Conservation (phyloP, 495 filamentous ascomycete species). For the Xanthoparmelia taractica region DNA sequence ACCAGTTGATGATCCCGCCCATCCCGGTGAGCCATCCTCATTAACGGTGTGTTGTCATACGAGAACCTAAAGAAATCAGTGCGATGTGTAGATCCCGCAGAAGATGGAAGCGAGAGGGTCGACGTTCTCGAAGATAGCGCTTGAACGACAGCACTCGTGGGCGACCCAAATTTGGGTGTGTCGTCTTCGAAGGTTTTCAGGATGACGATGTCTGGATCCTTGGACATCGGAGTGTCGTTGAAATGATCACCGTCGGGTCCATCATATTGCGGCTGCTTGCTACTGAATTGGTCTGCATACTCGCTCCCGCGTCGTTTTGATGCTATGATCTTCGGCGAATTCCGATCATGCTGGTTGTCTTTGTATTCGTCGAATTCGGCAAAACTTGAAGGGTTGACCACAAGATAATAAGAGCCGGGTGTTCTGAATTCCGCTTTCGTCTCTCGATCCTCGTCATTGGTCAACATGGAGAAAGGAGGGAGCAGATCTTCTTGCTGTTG, state of each 20-base stretch:
- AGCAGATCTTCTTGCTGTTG: constrained; percentile 36
- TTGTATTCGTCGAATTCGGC: constrained; percentile 46
- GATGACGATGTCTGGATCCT: constrained; percentile 22
- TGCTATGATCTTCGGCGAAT: constrained; percentile 8
- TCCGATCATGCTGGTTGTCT: constrained; percentile 29
- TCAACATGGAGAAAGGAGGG: constrained; percentile 47
- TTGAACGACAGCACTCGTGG: constrained; percentile 3
- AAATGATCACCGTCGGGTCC: background rate
- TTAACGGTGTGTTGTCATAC: constrained; percentile 21
- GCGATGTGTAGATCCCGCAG: constrained; percentile 8
- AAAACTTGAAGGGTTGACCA: constrained; percentile 51
- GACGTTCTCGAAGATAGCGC: constrained; percentile 12
- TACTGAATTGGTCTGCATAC: background rate
- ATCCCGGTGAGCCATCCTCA: constrained; percentile 20
- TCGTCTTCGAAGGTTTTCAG: constrained; percentile 41
- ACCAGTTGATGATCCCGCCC: constrained; percentile 21
- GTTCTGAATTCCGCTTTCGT: constrained; percentile 45
- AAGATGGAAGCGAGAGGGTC: constrained; percentile 11
- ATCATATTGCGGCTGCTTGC: constrained; percentile 1
- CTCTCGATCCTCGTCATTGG: constrained; percentile 55
- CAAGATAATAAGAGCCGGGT: constrained; percentile 52
- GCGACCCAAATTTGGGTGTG: constrained; percentile 29
- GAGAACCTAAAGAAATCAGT: constrained; percentile 18
- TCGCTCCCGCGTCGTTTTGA: background rate
- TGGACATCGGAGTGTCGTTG: constrained; percentile 2